Conservation (phyloP, 305 asterid genomes). For the Ilex paraguariensis region DNA sequence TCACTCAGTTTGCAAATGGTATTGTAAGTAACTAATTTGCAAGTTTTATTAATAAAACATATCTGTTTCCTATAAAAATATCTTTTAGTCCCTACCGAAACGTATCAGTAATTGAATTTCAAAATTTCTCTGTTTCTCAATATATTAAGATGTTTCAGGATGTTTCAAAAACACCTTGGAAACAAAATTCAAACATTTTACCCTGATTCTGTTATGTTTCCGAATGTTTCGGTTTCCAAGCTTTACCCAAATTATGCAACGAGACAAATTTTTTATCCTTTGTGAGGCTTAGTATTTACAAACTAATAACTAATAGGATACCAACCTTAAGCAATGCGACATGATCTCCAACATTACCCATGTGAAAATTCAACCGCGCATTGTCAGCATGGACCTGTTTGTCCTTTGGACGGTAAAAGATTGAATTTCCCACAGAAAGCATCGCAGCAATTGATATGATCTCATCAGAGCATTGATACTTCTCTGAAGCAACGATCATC, state of each 20-base stretch:
- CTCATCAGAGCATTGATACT: conserved; percentile 80
- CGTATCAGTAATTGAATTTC: background rate
- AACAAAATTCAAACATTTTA: no score
- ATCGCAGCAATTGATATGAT: conserved; percentile 88
- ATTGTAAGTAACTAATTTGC: background rate
- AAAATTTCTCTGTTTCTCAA: no score
- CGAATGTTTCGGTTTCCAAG: no score
- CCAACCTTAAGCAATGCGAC: conserved; percentile 81
- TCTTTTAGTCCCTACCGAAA: no score
- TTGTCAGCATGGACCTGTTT: conserved; percentile 94
- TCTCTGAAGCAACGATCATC: conserved; percentile 93
- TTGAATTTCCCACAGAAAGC: conserved; percentile 93
- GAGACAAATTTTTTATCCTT: no score
- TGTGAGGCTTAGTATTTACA: no score
- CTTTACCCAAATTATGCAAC: no score
- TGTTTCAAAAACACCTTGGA: no score
- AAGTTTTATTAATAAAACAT: no score
- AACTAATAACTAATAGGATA: background rate
- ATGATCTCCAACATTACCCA: conserved; percentile 95
- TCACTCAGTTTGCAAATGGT: background rate
- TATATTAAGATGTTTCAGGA: no score
- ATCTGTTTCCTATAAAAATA: no score
- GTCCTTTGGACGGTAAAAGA: conserved; percentile 91
- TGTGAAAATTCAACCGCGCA: conserved; percentile 81
- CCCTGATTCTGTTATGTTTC: no score